phyloP scores from a whole-genome alignment of 306 rosid genomes.

The Cicer arietinum region DNA sequence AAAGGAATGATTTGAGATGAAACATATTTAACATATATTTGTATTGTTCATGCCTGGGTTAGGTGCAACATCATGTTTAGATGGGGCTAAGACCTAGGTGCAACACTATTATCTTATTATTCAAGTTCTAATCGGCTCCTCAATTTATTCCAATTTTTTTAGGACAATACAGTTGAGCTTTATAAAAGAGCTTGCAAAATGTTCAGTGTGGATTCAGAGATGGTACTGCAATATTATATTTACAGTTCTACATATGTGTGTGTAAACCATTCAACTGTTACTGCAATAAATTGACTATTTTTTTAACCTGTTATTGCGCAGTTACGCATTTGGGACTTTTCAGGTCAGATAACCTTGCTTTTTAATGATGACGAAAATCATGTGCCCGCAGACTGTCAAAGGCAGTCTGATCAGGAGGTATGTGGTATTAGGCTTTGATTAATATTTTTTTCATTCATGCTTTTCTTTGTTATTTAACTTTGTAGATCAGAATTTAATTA shows the following conservation, averaged over 20 bases:
- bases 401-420: constrained; percentile 85
- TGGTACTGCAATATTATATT: constrained; percentile 62
- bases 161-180: constrained; percentile 85
- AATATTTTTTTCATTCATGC: constrained; percentile 17
- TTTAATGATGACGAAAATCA: constrained; percentile 56
- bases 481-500: neutral
- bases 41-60: constrained; percentile 13
- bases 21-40: constrained; percentile 2
- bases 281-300: constrained; percentile 41
- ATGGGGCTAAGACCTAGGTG: constrained; percentile 15
- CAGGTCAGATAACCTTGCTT: constrained; percentile 72
- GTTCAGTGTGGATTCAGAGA: constrained; percentile 83
- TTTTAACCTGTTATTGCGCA: constrained; percentile 55
- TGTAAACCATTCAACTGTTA: constrained; percentile 26
- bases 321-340: constrained; percentile 94
- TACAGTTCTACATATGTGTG: constrained; percentile 2
- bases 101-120: constrained; percentile 2
- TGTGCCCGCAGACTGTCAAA: constrained; percentile 60
- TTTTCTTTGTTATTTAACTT: constrained; percentile 22
- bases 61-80: constrained; percentile 31
- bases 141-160: constrained; percentile 41
- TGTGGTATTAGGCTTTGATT: constrained; percentile 32
- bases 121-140: constrained; percentile 33
- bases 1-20: constrained; percentile 3
- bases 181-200: constrained; percentile 92